Percentiles rank a stretch among this genome's conserved stretches.
Evolutionary conservation across 108 stramenopile species (phyloP).

Genomic region (Mediolabrus comicus): DNA sequence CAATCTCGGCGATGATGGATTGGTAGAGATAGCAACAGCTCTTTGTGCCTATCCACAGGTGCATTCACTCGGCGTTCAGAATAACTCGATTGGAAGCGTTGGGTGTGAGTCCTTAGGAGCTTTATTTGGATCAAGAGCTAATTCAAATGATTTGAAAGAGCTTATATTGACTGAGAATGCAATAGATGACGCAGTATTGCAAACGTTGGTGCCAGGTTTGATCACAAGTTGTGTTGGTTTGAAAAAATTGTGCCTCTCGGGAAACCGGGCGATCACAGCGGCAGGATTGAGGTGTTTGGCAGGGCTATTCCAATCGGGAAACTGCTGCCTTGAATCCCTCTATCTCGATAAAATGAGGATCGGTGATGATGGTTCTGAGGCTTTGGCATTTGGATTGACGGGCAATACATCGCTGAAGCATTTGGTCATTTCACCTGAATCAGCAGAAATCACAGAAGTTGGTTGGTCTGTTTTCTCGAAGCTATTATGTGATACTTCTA

Average conservation of each 20-base stretch:
- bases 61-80: neutral
- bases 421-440: neutral
- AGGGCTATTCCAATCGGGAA: neutral
- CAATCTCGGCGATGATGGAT: neutral
- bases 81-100: neutral
- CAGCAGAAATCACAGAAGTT: neutral
- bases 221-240: neutral
- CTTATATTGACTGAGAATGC: neutral
- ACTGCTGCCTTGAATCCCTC: neutral
- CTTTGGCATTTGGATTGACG: neutral
- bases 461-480: constrained; percentile 14
- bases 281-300: neutral
- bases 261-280: neutral
- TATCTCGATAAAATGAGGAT: neutral
- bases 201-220: neutral
- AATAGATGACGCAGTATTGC: neutral
- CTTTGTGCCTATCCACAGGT: neutral
- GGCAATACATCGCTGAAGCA: constrained; percentile 1
- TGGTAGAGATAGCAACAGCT: neutral
- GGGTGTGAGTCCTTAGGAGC: neutral
- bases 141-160: neutral
- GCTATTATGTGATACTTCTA: constrained; percentile 8
- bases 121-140: neutral
- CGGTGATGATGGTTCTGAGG: constrained; percentile 9
- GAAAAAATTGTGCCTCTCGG: neutral